These are phyloP conservation scores for Catharanthus roseus DNA, from an alignment of 257 asterid genomes.

Conservation along the genomic window DNA sequence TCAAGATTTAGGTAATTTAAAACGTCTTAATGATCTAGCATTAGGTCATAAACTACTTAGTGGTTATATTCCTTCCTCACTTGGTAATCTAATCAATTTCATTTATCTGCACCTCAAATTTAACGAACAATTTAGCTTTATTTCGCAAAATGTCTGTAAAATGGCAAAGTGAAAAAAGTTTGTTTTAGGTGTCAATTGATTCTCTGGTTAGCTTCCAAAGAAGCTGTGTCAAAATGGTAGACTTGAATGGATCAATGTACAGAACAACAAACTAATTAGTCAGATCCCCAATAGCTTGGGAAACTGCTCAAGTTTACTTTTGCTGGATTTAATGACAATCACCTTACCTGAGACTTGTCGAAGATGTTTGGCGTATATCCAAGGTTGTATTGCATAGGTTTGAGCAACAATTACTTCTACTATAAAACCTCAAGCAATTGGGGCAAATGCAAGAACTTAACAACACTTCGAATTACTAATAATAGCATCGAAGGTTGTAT, in stretches of 20 bases:
- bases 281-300: conserved; percentile 26
- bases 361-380: conserved; percentile 34
- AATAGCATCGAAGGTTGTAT: no score
- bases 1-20: background rate
- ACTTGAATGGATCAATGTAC: conserved; percentile 18
- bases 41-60: no score
- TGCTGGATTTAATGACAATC: conserved; percentile 22
- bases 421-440: conserved; percentile 28
- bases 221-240: conserved; percentile 13
- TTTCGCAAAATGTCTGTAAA: background rate
- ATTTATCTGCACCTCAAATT: no score
- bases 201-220: conserved; percentile 14
- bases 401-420: conserved; percentile 27
- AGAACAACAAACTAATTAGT: conserved; percentile 14
- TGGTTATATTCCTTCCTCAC: no score
- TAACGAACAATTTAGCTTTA: background rate
- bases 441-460: conserved; percentile 19
- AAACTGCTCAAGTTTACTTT: conserved; percentile 13
- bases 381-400: conserved; percentile 18
- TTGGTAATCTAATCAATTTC: no score
- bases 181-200: background rate
- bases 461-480: conserved; percentile 18
- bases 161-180: background rate
- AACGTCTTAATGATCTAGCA: background rate
- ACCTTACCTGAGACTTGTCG: conserved; percentile 22